Percentiles rank a stretch among this genome's conserved stretches.
These are phyloP conservation scores for Trichosporon sp. DNA, from an alignment of 1,284 basidiomycete genomes.

Conservation along the genomic window DNA sequence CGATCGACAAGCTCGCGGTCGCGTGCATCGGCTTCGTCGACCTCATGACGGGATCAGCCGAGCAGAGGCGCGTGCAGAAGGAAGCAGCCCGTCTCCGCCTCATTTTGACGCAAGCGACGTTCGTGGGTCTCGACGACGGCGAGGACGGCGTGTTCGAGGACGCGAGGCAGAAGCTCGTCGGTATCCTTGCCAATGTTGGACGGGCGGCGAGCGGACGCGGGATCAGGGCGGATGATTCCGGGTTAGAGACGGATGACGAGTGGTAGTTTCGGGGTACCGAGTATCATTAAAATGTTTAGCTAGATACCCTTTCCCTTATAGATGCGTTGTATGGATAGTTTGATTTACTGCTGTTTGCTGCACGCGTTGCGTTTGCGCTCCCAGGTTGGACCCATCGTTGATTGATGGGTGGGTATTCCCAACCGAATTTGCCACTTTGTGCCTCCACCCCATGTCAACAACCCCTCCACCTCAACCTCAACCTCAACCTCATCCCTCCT, in stretches of 20 bases:
- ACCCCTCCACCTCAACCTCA: neutral
- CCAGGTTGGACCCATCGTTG: no score
- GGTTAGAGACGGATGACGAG: slow-evolving; percentile 53
- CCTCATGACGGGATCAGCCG: slow-evolving; percentile 44
- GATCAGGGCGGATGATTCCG: slow-evolving; percentile 50
- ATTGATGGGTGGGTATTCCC: neutral
- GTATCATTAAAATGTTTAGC: neutral
- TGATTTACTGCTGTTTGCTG: neutral
- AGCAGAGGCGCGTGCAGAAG: slow-evolving; percentile 41
- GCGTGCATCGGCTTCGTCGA: slow-evolving; percentile 54
- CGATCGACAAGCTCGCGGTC: slow-evolving; percentile 52
- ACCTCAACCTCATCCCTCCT: neutral
- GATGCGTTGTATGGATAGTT: slow-evolving; percentile 18
- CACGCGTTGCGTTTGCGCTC: no score
- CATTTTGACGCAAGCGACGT: slow-evolving; percentile 49
- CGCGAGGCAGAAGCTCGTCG: slow-evolving; percentile 51
- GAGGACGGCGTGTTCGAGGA: slow-evolving; percentile 39
- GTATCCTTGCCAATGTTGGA: slow-evolving; percentile 45
- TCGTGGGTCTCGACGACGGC: slow-evolving; percentile 39
- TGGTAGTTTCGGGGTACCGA: slow-evolving; percentile 30
- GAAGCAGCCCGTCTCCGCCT: slow-evolving; percentile 45
- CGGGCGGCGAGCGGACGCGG: slow-evolving; percentile 46
- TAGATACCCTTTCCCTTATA: neutral
- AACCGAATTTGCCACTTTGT: neutral
- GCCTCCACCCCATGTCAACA: no score